Percentiles rank a stretch among this genome's conserved stretches.
These are phyloP conservation scores for Pleurotus giganteus DNA, from an alignment of 768 basidiomycete genomes.

Conservation along the genomic window DNA sequence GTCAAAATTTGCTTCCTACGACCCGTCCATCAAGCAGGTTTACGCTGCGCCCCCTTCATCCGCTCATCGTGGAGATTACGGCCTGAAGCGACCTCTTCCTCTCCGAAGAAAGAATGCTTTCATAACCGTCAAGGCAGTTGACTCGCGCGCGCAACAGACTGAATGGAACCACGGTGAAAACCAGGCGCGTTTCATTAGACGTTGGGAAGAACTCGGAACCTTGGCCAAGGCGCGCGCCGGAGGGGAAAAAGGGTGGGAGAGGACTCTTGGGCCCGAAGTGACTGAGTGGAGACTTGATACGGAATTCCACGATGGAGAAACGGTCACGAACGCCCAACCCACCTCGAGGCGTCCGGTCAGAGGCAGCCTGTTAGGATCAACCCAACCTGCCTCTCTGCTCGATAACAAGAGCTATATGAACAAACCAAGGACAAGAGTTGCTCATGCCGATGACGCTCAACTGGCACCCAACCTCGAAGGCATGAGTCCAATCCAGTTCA, in stretches of 20 bases:
- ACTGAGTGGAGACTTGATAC: conserved; percentile 42
- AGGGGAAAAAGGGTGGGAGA: conserved; percentile 33
- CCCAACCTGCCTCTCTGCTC: conserved; percentile 12
- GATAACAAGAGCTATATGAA: conserved; percentile 7
- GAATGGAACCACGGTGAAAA: conserved; percentile 71
- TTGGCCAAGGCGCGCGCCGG: conserved; percentile 24
- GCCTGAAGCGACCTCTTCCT: conserved; percentile 79
- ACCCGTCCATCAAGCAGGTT: conserved; percentile 74
- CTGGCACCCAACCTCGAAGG: conserved; percentile 52
- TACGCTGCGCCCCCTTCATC: conserved; percentile 71
- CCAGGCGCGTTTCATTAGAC: conserved; percentile 65
- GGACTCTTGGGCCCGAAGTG: conserved; percentile 33
- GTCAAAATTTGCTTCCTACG: conserved; percentile 80
- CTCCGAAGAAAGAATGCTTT: conserved; percentile 60
- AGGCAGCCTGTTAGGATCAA: conserved; percentile 2
- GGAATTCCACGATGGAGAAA: conserved; percentile 33
- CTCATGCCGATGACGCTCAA: conserved; percentile 8
- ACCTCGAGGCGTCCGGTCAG: not conserved
- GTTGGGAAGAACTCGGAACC: conserved; percentile 62
- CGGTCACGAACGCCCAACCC: not conserved
- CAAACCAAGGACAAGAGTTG: not conserved
- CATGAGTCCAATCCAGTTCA: conserved; percentile 61
- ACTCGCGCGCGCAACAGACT: conserved; percentile 71
- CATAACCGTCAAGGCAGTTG: conserved; percentile 66
- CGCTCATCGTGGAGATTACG: conserved; percentile 79